Evolutionary conservation across 352 stramenopile species (phyloP).

Genomic region (Phytopythium mirpurense): DNA sequence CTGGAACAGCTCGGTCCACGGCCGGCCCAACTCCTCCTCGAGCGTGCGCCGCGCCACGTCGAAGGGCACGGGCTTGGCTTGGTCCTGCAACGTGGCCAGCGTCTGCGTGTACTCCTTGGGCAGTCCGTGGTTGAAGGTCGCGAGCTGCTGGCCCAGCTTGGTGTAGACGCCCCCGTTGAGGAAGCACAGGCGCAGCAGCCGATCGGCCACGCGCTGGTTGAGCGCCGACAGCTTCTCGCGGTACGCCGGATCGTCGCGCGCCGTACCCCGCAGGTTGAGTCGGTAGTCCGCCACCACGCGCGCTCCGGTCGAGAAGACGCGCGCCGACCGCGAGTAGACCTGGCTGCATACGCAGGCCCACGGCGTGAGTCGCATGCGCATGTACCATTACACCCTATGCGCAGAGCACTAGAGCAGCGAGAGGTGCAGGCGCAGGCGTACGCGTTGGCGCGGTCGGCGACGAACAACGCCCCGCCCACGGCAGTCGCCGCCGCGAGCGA

Average conservation of each 20-base stretch:
- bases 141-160: conserved; percentile 97
- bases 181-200: conserved; percentile 89
- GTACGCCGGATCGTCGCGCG: conserved; percentile 46
- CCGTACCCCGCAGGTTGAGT: conserved; percentile 36
- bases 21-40: conserved; percentile 52
- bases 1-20: conserved; percentile 85
- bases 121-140: conserved; percentile 95
- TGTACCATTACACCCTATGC: too few relatives aligned
- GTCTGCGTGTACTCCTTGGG: conserved; percentile 92
- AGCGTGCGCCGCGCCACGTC: conserved; percentile 38
- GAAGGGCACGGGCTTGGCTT: conserved; percentile 76
- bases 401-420: not conserved
- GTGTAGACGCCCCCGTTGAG: conserved; percentile 96
- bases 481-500: conserved; percentile 19
- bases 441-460: conserved; percentile 40
- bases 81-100: conserved; percentile 90
- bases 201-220: conserved; percentile 81
- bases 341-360: conserved; percentile 21
- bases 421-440: conserved; percentile 13
- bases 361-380: too few relatives aligned
- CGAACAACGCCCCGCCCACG: conserved; percentile 29
- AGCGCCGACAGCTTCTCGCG: conserved; percentile 45
- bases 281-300: conserved; percentile 50
- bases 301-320: conserved; percentile 44
- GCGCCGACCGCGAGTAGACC: conserved; percentile 54